Evolutionary conservation across 1,284 basidiomycete genomes (phyloP), one percentile per base, ranked within the genome.

Genomic region (Ceratobasidium sp.): DNA sequence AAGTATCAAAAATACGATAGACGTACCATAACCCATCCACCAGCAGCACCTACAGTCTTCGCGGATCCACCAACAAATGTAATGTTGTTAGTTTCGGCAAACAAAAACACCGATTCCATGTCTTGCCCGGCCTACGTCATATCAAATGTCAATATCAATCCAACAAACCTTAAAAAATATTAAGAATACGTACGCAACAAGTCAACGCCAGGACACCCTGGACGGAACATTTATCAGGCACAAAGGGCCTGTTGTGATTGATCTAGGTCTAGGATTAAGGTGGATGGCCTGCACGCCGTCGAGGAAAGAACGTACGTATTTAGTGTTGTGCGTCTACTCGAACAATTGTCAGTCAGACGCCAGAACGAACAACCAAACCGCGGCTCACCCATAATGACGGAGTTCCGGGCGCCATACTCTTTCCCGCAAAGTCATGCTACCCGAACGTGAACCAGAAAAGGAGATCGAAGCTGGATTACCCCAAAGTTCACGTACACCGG

Each of bases 401-500:
- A 7, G 73, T 75, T 10, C 62, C 73, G 52, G 73, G 73, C 33
- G 73, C 73, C 33, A 41, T 65, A 38, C 73, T 75, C 50, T 60
- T 75, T 12, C 73, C 73, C 1, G 60, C 50, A 41, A 38, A 75
- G 35, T 75, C 73, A 65, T 75, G 73, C 73, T 75, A 33, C 60
- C 52, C 65, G 44, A 75, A 54, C 33, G 1, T 54, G 60, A 52
- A 75, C 66, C 62, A 75, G 73, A 75, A 65, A 30, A 48, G 41
- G 7, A 60, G 8, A 33, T n/a, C 66, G 50, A 55, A 74, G 30
- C 33, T 41, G 20, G 54, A n/a, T 52, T 38, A 46, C 38, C 38
- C 7, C 5, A 64, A 38, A 41, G 10, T 16, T 33, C 23, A 65
- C 73, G 50, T 41, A 75, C 73, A 14, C 88, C 88, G 14, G 88